Evolutionary conservation across 2,329 filamentous ascomycete species (phyloP).

Genomic region (Alternaria conjuncta): DNA sequence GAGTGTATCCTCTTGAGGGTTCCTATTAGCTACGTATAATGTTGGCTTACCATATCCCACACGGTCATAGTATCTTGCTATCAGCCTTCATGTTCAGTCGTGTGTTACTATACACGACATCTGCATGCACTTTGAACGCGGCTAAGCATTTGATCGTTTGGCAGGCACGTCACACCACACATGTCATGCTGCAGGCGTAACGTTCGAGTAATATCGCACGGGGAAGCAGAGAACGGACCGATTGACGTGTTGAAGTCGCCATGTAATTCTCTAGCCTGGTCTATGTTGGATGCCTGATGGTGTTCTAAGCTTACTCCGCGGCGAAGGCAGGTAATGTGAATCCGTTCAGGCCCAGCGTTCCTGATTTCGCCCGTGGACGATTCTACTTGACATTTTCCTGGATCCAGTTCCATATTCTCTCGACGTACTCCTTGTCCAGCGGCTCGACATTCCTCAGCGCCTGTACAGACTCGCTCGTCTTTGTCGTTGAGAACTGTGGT

Average conservation of each 20-base stretch:
- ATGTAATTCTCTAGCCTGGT: not conserved
- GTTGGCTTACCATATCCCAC: not conserved
- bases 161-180: not conserved
- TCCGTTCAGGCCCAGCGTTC: not conserved
- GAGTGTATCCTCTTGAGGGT: not conserved
- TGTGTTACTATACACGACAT: not conserved
- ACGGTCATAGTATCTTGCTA: not conserved
- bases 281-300: not conserved
- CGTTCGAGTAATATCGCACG: not conserved
- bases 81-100: not conserved
- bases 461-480: constrained; percentile 44
- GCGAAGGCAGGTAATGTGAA: not conserved
- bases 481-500: constrained; percentile 44
- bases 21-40: not conserved
- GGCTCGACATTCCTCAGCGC: constrained; percentile 47
- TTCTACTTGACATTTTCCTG: constrained; percentile 24
- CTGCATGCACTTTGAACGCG: not conserved
- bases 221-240: not conserved
- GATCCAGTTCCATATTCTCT: constrained; percentile 53
- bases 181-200: not conserved
- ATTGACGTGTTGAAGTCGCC: not conserved
- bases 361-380: not conserved
- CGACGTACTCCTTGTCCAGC: constrained; percentile 53
- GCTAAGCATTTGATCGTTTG: not conserved
- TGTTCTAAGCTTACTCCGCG: not conserved